Percentiles rank a stretch among this genome's conserved stretches.
phyloP scores from a whole-genome alignment of 768 basidiomycete genomes.

The Phanerochaete carnosa region DNA sequence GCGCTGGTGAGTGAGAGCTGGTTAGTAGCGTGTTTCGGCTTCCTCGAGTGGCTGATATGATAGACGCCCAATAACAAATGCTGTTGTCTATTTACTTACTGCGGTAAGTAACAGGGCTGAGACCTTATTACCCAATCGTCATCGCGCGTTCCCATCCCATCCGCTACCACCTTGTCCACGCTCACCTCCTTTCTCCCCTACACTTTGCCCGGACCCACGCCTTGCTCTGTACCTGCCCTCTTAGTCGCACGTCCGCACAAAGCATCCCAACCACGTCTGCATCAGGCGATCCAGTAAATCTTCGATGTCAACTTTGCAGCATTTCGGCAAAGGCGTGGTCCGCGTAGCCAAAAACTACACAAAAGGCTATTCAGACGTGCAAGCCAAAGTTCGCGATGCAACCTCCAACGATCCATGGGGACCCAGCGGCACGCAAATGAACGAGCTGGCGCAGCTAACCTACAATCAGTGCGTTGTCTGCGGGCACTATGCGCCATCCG shows the following conservation, averaged over 20 bases:
- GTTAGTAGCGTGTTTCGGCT: no score
- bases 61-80: no score
- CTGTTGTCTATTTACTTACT: neutral
- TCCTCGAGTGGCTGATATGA: no score
- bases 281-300: neutral
- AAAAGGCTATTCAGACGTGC: constrained; percentile 91
- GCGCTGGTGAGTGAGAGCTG: no score
- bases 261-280: neutral
- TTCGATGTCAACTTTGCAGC: constrained; percentile 48
- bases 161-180: neutral
- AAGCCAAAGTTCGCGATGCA: constrained; percentile 94
- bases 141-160: neutral
- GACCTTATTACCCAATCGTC: constrained; percentile 1
- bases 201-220: neutral
- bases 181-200: neutral
- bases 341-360: constrained; percentile 95
- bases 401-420: constrained; percentile 99
- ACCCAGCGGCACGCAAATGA: constrained; percentile 97
- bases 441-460: constrained; percentile 94
- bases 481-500: neutral
- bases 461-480: constrained; percentile 89
- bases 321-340: constrained; percentile 81
- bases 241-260: neutral
- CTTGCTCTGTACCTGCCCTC: neutral
- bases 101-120: no score